Evolutionary conservation across 768 basidiomycete species (phyloP), one percentile per base, ranked within the genome.

Genomic region (Hericium rajendrae): DNA sequence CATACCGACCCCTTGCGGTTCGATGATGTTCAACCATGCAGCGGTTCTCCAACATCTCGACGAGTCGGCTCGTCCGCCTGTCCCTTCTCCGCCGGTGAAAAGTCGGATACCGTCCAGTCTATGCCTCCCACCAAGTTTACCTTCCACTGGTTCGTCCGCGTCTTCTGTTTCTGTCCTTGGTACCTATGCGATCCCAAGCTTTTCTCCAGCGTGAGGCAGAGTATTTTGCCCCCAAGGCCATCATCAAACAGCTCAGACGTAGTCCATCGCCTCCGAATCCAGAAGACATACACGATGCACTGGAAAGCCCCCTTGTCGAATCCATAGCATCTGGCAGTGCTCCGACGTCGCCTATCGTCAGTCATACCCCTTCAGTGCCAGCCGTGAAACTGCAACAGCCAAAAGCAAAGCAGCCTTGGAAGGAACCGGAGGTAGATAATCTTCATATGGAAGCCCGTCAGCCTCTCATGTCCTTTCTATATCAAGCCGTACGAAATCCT

Each of bases 181-280:
- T 3, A 61, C 68, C 67, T 56, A 68, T 61, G 50, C 65, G 55
- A 62, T 67, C 63, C 59, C 46, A 68, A 86, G 86, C 80, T 54
- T 85, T 88, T 64, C 69, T 92, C 22, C 75, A 80, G 69, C 81
- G 89, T 48, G 90, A 92, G 72, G 90, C 86, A 28, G 74, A 78
- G 43, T 68, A 69, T 46, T 67, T 74, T 51, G 87, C 82, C 15
- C 84, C 85, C 0, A 76, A 69, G 59, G 79, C 84, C 39, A 67
- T 88, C 18, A 68, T 81, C 46, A 75, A 73, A 28, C 85, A 86
- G 59, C 67, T 84, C 43, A 46, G 43, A 50, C 72, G 57, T 32
- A 53, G 6, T n/a, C 54, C 57, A 43, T 48, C 60, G 2, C 48
- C 62, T 38, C 57, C 74, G 51, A 76, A 72, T 12, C 76, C 28